phyloP scores from a whole-genome alignment of 495 filamentous ascomycete genomes.

The Hypomontagnella submonticulosa region DNA sequence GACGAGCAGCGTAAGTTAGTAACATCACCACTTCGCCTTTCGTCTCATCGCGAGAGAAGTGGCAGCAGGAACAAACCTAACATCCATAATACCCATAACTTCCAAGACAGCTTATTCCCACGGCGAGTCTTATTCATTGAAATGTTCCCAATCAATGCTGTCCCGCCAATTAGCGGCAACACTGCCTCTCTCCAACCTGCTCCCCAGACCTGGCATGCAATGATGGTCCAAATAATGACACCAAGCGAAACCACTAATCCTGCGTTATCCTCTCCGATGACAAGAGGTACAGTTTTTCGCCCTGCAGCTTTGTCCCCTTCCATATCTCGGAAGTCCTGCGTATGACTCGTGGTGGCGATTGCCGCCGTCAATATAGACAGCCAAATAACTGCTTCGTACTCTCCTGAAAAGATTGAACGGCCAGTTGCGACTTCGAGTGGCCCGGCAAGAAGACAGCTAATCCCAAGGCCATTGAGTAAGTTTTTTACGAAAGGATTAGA shows the following conservation, averaged over 20 bases:
- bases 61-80: too few species aligned
- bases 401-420: conserved; percentile 12
- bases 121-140: too few species aligned
- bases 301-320: conserved; percentile 53
- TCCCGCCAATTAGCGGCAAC: too few species aligned
- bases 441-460: conserved; percentile 43
- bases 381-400: conserved; percentile 47
- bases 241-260: not conserved
- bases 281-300: conserved; percentile 52
- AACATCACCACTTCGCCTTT: too few species aligned
- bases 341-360: conserved; percentile 56
- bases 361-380: conserved; percentile 49
- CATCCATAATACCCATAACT: too few species aligned
- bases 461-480: conserved; percentile 54
- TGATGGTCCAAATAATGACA: not conserved
- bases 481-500: conserved; percentile 51
- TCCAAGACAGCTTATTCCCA: too few species aligned
- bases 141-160: too few species aligned
- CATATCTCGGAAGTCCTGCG: conserved; percentile 59
- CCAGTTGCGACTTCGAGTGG: conserved; percentile 18
- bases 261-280: conserved; percentile 48
- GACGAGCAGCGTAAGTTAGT: too few species aligned
- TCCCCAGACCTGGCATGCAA: not conserved
- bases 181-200: not conserved
- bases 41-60: too few species aligned